Evolutionary conservation across 2,329 filamentous ascomycete genomes (phyloP).

Genomic region (Trichoderma harzianum): DNA sequence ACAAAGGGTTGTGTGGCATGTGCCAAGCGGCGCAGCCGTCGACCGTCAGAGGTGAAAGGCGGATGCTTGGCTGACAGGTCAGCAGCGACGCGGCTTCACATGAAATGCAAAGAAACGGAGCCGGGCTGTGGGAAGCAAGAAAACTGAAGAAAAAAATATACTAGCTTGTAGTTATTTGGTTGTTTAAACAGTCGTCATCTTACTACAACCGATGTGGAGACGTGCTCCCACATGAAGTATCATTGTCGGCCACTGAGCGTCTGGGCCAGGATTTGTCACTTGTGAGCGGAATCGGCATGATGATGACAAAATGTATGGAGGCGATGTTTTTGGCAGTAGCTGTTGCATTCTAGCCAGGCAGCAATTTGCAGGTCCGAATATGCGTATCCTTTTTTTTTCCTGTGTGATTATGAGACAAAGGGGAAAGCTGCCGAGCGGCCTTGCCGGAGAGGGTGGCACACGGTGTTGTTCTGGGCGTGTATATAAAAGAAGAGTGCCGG

Average conservation of each 20-base stretch:
- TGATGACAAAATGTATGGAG: not conserved
- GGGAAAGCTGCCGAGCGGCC: constrained; percentile 7
- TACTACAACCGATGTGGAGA: constrained; percentile 10
- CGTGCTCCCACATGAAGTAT: not conserved
- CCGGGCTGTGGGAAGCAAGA: not conserved
- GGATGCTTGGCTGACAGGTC: constrained; percentile 13
- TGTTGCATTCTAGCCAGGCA: constrained; percentile 3
- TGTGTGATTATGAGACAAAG: not conserved
- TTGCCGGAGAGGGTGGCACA: constrained; percentile 10
- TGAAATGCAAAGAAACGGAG: constrained; percentile 11
- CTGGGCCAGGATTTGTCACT: constrained; percentile 1
- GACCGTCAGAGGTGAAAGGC: not conserved
- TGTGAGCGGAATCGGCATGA: not conserved
- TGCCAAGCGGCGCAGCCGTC: constrained; percentile 16
- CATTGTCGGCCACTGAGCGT: not conserved
- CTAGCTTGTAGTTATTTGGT: not conserved
- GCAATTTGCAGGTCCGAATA: not conserved
- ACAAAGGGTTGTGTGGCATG: constrained; percentile 13
- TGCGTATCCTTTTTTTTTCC: not conserved
- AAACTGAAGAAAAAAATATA: not conserved
- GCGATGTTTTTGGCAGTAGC: not conserved
- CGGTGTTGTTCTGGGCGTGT: constrained; percentile 4
- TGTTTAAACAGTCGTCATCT: constrained; percentile 7
- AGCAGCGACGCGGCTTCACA: constrained; percentile 1
- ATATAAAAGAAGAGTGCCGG: constrained; percentile 13